Base-by-base conservation (phyloP, 2,329 filamentous ascomycete species). In the Arachnomyces sp. region DNA sequence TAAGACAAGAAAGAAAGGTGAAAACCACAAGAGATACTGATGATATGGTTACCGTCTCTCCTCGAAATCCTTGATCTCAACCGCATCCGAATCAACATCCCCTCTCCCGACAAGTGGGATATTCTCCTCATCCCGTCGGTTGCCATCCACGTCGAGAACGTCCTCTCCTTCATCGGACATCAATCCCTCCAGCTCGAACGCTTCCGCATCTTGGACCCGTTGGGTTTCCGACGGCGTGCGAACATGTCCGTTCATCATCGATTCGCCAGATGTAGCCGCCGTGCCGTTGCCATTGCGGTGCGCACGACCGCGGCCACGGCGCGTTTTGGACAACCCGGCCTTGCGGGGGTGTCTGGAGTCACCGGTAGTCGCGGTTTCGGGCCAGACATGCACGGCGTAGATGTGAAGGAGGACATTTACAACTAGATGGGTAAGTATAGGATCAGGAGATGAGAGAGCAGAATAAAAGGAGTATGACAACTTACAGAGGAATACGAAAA, bases 181-280 rank as follows among this genome's bases (percentile, higher is more conserved):
- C 30, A 98, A 66, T 0, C 86, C 90, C 44, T 92, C 87, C 1
- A 98, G 73, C 65, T 96, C 92, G 59, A 95, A 98, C 52, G 95
- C 88, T 57, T 95, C 84, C 0, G 86, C 89, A 56, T 94, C 89
- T 21, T 78, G 73, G 29, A 90, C 70, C 45, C 77, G 77, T 60
- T 69, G 57, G 32, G 49, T 63, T 50, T 59, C 65, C 13, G 61
- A 56, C 17, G 48, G 46, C 1, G 57, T 51, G 38, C 59, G 60
- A 11, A 62, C 59, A 46, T 74, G 69, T 12, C 71, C 69, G 47
- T 73, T 74, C 36, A 56, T 74, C 36, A 56, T 16, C n/a, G 46
- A 42, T 1, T 59, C 56, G 31, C 58, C 59, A 5, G 52, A 44
- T 25, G 42, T 32, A 18, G 58, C 52, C 9, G 9, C n/a, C 35